These are phyloP conservation scores for Tetracentron sinense DNA, from an alignment of 164 flowering plant species.

Conservation along the genomic window DNA sequence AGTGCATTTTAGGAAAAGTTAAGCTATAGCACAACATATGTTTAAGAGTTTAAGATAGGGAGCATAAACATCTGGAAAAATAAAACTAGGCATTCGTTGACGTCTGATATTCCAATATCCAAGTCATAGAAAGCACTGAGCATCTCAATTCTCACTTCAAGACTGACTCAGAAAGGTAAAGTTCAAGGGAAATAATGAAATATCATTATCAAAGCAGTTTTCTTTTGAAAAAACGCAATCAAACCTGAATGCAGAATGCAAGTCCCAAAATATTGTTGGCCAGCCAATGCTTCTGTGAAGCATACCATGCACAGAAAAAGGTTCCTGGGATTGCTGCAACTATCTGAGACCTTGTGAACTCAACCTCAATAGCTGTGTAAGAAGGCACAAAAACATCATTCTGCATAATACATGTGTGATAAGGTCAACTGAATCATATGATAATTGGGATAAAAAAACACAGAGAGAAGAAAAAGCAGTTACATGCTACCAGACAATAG, in stretches of 20 bases:
- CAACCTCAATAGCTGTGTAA: constrained; percentile 79
- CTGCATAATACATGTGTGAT: constrained; percentile 28
- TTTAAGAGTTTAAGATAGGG: no score
- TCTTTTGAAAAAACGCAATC: constrained; percentile 1
- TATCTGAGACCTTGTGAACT: constrained; percentile 90
- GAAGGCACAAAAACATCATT: constrained; percentile 38
- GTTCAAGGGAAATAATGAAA: no score
- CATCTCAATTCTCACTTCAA: no score
- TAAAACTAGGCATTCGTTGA: no score
- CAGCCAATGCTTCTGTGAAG: constrained; percentile 87
- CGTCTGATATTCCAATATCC: no score
- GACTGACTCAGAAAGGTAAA: no score
- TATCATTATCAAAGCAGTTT: no score
- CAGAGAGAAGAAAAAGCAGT: neutral
- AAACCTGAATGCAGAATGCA: constrained; percentile 94
- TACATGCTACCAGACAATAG: neutral
- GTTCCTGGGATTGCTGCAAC: constrained; percentile 94
- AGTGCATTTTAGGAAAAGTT: no score
- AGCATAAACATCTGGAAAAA: no score
- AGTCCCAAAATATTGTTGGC: constrained; percentile 94
- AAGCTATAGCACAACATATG: no score
- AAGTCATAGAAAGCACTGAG: no score
- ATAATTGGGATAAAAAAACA: constrained; percentile 5
- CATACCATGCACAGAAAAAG: constrained; percentile 98
- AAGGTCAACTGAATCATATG: constrained; percentile 23